Evolutionary conservation across 2,329 filamentous ascomycete species (phyloP).

Genomic region (Tolypocladium nubicola): DNA sequence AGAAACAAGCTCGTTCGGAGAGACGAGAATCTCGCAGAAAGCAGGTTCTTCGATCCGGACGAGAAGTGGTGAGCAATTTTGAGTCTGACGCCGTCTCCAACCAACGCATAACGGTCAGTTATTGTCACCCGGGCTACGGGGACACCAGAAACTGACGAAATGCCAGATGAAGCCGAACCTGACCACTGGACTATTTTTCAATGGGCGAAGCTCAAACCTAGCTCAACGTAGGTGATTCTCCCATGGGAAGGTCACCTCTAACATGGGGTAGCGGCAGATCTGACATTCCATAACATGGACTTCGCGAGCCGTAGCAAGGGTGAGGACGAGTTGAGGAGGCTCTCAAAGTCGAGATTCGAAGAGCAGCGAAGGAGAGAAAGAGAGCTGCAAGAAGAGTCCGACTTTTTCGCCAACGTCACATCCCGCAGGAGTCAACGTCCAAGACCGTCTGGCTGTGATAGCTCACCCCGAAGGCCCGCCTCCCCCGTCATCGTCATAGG

Average conservation of each 20-base stretch:
- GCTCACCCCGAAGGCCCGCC: background rate
- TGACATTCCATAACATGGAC: slow-evolving; percentile 41
- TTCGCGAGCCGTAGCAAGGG: slow-evolving; percentile 19
- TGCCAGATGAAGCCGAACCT: slow-evolving; percentile 21
- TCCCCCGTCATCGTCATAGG: background rate
- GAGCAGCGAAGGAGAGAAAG: slow-evolving; percentile 17
- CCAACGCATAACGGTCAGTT: slow-evolving; percentile 19
- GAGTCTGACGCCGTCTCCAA: slow-evolving; percentile 40
- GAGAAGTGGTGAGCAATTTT: slow-evolving; percentile 45
- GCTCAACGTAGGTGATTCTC: slow-evolving; percentile 8
- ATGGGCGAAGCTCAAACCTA: slow-evolving; percentile 15
- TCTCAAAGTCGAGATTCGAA: slow-evolving; percentile 6
- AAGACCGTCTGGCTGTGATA: background rate
- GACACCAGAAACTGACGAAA: background rate
- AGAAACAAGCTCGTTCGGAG: background rate
- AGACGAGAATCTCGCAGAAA: slow-evolving; percentile 9
- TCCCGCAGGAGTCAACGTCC: background rate
- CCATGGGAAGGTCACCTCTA: slow-evolving; percentile 1
- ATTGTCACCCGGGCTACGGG: background rate
- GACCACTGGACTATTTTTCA: slow-evolving; percentile 21
- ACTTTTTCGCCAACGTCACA: slow-evolving; percentile 18
- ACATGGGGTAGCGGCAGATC: slow-evolving; percentile 33
- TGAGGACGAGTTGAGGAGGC: background rate
- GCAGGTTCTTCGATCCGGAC: slow-evolving; percentile 22
- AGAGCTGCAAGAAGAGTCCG: slow-evolving; percentile 23